Percentiles rank a stretch among this genome's conserved stretches.
phyloP scores from a whole-genome alignment of 129 eudicot species.

The Chrysanthemum seticuspe region DNA sequence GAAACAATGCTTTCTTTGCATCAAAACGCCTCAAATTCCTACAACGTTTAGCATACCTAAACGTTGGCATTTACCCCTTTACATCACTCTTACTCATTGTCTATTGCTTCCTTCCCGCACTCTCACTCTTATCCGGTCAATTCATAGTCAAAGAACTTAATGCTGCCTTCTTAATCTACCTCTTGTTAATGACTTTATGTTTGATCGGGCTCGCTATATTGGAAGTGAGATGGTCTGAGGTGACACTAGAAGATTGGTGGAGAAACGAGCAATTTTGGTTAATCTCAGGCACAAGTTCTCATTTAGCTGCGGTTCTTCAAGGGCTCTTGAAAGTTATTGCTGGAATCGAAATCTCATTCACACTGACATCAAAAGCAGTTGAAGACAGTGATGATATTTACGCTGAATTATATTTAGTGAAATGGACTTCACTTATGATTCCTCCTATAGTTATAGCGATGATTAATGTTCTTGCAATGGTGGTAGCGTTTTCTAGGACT shows the following conservation, averaged over 20 bases:
- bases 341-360: conserved; percentile 42
- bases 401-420: conserved; percentile 37
- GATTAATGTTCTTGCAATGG: conserved; percentile 38
- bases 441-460: conserved; percentile 41
- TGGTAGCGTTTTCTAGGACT: conserved; percentile 37
- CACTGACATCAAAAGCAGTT: conserved; percentile 34
- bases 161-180: conserved; percentile 27
- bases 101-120: conserved; percentile 40
- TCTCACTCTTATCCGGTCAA: conserved; percentile 37
- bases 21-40: conserved; percentile 26
- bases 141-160: conserved; percentile 36
- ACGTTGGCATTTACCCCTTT: conserved; percentile 42
- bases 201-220: conserved; percentile 32
- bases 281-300: conserved; percentile 37
- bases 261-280: conserved; percentile 47
- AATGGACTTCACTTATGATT: conserved; percentile 45
- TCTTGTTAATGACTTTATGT: conserved; percentile 30
- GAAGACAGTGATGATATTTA: conserved; percentile 33
- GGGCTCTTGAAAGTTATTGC: conserved; percentile 41
- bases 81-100: conserved; percentile 35
- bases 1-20: conserved; percentile 39
- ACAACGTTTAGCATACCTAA: conserved; percentile 39
- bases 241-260: conserved; percentile 45
- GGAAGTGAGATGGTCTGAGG: conserved; percentile 40
- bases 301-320: conserved; percentile 37